Percentiles rank a stretch among this genome's conserved stretches.
Conservation (phyloP, 78 protist species). For the Dictyostelium citrinum region DNA sequence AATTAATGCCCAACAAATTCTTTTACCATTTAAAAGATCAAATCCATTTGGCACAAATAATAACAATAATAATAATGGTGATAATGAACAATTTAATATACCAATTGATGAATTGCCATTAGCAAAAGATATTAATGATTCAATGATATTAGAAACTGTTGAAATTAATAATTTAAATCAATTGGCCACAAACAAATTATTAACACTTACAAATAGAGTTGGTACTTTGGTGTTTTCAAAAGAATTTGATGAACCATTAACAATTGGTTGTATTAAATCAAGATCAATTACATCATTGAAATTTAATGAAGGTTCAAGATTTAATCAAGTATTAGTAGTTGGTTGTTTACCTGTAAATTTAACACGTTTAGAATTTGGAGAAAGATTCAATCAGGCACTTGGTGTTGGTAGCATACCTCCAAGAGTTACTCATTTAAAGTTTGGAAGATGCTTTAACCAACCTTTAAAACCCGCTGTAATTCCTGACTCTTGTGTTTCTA, state of each 20-base stretch:
- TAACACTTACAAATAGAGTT: background rate
- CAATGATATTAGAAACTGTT: background rate
- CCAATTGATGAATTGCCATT: background rate
- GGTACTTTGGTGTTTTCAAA: background rate
- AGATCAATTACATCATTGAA: background rate
- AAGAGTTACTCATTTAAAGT: background rate
- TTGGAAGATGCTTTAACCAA: background rate
- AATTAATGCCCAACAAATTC: background rate
- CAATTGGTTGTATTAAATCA: slow-evolving; percentile 12
- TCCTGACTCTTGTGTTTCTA: background rate
- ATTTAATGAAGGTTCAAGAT: background rate
- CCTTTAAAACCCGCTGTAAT: background rate
- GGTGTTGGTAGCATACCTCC: background rate
- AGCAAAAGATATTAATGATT: background rate
- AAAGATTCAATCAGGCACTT: background rate
- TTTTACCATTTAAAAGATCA: background rate
- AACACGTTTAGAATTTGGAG: background rate
- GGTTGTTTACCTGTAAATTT: background rate
- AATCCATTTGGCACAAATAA: background rate
- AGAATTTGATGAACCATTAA: background rate
- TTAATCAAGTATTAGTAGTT: background rate
- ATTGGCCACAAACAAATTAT: background rate
- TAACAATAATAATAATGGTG: background rate
- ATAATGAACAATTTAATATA: background rate
- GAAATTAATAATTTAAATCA: background rate